Percentiles rank a stretch among this genome's conserved stretches.
Conservation (phyloP, 352 stramenopile species). For the Blastocystis sp. region DNA sequence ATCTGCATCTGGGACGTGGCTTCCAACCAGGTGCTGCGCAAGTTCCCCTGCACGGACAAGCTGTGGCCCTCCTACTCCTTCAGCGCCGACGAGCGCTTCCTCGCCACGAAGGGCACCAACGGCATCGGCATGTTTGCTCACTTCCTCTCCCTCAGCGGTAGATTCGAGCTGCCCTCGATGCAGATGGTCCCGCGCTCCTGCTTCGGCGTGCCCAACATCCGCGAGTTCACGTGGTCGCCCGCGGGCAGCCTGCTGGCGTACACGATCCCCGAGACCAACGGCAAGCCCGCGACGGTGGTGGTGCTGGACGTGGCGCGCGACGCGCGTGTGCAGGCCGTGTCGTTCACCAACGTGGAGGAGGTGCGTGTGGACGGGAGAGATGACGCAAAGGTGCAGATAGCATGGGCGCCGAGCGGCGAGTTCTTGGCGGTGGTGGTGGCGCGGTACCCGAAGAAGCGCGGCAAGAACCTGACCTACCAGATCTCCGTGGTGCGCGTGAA, state of each 20-base stretch:
- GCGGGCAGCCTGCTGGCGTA: slow-evolving; percentile 1
- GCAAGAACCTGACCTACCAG: slow-evolving; percentile 8
- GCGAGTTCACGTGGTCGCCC: slow-evolving; percentile 37
- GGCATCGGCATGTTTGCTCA: slow-evolving; percentile 5
- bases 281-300: slow-evolving; percentile 35
- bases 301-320: slow-evolving; percentile 1
- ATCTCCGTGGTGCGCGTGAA: neutral
- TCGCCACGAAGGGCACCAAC: slow-evolving; percentile 35
- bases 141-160: neutral
- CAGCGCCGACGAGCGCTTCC: slow-evolving; percentile 28
- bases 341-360: slow-evolving; percentile 32
- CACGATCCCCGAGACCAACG: slow-evolving; percentile 11
- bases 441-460: slow-evolving; percentile 1
- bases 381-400: neutral
- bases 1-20: slow-evolving; percentile 31
- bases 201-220: slow-evolving; percentile 5
- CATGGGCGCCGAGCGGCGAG: neutral
- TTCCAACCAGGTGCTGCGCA: slow-evolving; percentile 18
- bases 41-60: slow-evolving; percentile 41
- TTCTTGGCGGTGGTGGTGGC: neutral
- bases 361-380: neutral
- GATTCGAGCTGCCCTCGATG: slow-evolving; percentile 11
- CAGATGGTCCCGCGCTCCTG: slow-evolving; percentile 14
- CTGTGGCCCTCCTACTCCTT: slow-evolving; percentile 40
- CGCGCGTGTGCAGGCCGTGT: neutral